These are phyloP conservation scores for Xylariaceae sp. DNA, from an alignment of 2,329 filamentous ascomycete species.

Conservation along the genomic window DNA sequence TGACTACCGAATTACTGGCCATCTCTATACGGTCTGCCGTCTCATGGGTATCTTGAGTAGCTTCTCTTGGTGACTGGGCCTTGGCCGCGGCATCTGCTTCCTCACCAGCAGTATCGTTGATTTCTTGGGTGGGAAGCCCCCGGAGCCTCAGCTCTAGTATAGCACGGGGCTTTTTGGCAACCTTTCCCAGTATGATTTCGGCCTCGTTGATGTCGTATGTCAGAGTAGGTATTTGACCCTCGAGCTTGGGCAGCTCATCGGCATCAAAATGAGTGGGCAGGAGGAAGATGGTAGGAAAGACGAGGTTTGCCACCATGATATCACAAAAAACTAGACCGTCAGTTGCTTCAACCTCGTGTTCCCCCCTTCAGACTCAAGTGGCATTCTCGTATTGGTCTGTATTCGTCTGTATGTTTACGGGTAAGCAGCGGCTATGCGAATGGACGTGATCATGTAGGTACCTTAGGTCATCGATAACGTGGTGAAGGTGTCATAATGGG, in stretches of 20 bases:
- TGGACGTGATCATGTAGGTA: no score
- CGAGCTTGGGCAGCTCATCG: constrained; percentile 57
- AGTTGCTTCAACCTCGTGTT: neutral
- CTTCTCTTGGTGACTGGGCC: constrained; percentile 19
- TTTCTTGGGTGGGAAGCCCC: constrained; percentile 54
- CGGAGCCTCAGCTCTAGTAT: constrained; percentile 69
- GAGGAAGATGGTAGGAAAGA: constrained; percentile 64
- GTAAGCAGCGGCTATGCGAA: neutral
- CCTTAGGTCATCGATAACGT: no score
- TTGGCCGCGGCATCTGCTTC: neutral
- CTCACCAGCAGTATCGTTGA: constrained; percentile 17
- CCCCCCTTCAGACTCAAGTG: neutral
- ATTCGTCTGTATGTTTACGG: neutral
- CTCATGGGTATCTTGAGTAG: neutral
- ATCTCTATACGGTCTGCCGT: neutral
- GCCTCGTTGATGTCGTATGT: constrained; percentile 70
- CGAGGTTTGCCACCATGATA: constrained; percentile 28
- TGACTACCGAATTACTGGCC: constrained; percentile 33
- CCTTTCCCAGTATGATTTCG: constrained; percentile 65
- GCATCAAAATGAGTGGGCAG: constrained; percentile 62
- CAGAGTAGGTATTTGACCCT: constrained; percentile 58
- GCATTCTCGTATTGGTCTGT: neutral
- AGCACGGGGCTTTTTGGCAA: constrained; percentile 64
- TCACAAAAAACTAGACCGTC: neutral
- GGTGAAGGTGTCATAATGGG: no score